Base-by-base conservation (phyloP, 192 early-diverging fungal species). In the Coemansia javaensis region DNA sequence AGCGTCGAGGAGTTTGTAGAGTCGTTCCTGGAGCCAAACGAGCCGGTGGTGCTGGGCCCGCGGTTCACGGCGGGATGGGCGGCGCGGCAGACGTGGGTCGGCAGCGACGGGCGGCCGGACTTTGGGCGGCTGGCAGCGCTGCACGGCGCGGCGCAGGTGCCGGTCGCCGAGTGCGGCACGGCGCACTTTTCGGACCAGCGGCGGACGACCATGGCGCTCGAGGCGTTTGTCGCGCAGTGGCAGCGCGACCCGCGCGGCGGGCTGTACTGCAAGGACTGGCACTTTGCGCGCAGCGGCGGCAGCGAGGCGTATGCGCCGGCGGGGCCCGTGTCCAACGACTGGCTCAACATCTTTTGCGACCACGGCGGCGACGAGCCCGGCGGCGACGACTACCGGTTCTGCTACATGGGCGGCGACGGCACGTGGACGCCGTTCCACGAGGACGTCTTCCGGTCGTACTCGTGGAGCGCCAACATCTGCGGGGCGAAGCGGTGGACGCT, bases 361-460 rank as follows among this genome's bases (percentile, higher is more conserved):
- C 38, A 57, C 1, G 45, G 32, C 11, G 11, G 16, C 6, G 20
- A 32, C 1, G 61, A 74, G 24, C 52, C n/a, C n/a, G n/a, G 57
- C 18, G 40, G 63, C 17, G 86, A 88, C 53, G 84, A 88, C 40
- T 88, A 82, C 58, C 75, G 79, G 23, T 88, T 88, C 56, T 77
- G 79, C 12, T 88, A 88, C 43, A 79, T 85, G 77, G 84, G 86
- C 21, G 82, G 83, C 12, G 53, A 82, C 35, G 76, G 76, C 17
- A 85, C 84, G 0, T 86, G 85, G 69, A 85, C 86, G 22, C 84
- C 86, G 8, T 81, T 88, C 40, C 86, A 88, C 56, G 78, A 80
- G 16, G 86, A 88, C 57, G 86, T 88, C n/a, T 88, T 75, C 40
- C 66, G 82, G 66, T 86, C 84, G 20, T 85, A 85, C 48, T 85